Evolutionary conservation across 179 eudicot species (phyloP), one percentile per base, ranked within the genome.

Genomic region (Beta macrorhiza): DNA sequence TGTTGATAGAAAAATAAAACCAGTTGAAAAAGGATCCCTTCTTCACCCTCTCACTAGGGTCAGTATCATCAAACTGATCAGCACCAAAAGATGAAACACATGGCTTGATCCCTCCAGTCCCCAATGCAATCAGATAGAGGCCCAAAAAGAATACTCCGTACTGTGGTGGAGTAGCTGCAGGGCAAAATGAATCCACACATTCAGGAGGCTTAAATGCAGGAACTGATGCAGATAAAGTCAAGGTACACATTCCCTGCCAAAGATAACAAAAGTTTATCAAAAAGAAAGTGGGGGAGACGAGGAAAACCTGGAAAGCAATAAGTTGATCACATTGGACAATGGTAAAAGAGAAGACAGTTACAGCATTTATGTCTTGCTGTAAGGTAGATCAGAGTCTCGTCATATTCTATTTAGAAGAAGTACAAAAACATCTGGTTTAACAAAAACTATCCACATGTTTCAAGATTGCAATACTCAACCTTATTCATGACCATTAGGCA

Each of bases 31-130:
- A 92, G 17, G 93, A 90, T 52, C 91, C 91, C 77, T 91, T 92
- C 86, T 85, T 86, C 17, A 85, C 84, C 55, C 89, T 90, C 82
- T 92, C 97, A 68, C 32, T 74, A 11, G 91, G 79, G 76, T 92
- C 93, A 1, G 92, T 89, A 58, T 92, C 94, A 77, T 92, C 97
- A 87, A 92, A 92, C 81, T 92, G 97, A 82, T 90, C 94, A 13
- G 97, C 97, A 42, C 97, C 97, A 57, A 92, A 91, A 16, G 97
- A 84, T 4, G 93, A 89, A 83, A 91, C 90, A 74, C 92, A 89
- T 12, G 95, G 95, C 80, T 90, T 89, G 77, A 91, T 90, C 65
- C 92, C 93, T 20, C 95, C 95, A 57, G 91, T 89, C 70, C 94
- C 94, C 29, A 91, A 85, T 19, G 93, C 92, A 55, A 88, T 86